Conservation (phyloP, 306 rosid genomes). For the Carpinus fangiana region DNA sequence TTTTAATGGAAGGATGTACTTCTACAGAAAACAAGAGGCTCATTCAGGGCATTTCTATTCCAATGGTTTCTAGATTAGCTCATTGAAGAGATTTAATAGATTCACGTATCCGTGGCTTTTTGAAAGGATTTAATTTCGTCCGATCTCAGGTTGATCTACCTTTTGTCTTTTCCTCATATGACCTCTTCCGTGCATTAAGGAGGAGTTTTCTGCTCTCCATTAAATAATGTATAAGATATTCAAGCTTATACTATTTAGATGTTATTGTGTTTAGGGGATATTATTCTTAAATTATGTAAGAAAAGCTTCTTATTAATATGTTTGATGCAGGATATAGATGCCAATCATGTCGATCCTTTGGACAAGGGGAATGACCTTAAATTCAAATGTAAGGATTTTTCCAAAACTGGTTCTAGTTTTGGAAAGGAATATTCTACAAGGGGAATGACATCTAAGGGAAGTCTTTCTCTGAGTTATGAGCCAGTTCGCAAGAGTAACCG, state of each 20-base stretch:
- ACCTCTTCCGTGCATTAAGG: not conserved
- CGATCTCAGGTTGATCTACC: not conserved
- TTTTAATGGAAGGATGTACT: not conserved
- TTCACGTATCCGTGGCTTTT: not conserved
- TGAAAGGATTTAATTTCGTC: not conserved
- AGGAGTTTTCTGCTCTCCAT: not conserved
- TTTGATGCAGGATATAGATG: constrained; percentile 32
- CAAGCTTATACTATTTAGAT: too few relatives aligned
- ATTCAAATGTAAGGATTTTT: constrained; percentile 9
- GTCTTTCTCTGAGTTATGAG: constrained; percentile 13
- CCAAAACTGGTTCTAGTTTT: constrained; percentile 6
- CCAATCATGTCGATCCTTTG: not conserved
- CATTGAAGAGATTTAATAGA: not conserved
- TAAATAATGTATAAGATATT: not conserved
- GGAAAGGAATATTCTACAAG: not conserved
- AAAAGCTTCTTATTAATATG: not conserved
- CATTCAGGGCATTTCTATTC: too few relatives aligned
- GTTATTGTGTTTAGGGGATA: not conserved
- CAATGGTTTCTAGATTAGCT: too few relatives aligned
- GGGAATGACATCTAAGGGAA: constrained; percentile 7
- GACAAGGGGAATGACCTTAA: constrained; percentile 17
- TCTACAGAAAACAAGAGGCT: too few relatives aligned
- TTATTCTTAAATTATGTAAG: not conserved
- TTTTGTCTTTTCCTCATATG: not conserved
- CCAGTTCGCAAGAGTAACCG: constrained; percentile 41